Conservation (phyloP, 768 basidiomycete genomes). For the Crassisporium funariophilum region DNA sequence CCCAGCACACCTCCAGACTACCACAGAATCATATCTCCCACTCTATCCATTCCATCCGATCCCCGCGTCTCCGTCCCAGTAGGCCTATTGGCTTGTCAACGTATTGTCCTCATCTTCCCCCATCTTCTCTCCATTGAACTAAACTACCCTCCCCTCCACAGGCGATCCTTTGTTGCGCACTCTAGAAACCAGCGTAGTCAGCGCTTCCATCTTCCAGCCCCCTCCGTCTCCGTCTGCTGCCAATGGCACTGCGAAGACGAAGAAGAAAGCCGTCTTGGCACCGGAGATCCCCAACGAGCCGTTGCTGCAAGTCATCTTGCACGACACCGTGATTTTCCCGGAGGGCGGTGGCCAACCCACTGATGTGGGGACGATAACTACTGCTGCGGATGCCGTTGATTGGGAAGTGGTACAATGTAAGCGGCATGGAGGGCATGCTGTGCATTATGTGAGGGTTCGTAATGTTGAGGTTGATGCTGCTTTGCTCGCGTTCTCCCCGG, state of each 20-base stretch:
- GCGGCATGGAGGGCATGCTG: slow-evolving; percentile 70
- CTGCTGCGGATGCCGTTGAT: slow-evolving; percentile 40
- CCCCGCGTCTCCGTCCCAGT: slow-evolving; percentile 60
- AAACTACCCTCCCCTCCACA: slow-evolving; percentile 25
- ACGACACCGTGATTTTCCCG: slow-evolving; percentile 81
- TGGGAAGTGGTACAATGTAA: slow-evolving; percentile 70
- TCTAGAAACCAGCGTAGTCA: slow-evolving; percentile 59
- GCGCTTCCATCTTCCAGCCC: slow-evolving; percentile 48
- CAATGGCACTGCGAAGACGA: slow-evolving; percentile 41
- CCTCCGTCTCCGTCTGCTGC: slow-evolving; percentile 37
- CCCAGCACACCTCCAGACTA: slow-evolving; percentile 56
- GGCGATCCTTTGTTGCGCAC: slow-evolving; percentile 70
- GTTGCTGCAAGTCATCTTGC: slow-evolving; percentile 65
- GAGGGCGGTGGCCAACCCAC: slow-evolving; percentile 84
- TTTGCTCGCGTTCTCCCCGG: slow-evolving; percentile 48
- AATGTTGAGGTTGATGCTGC: slow-evolving; percentile 42
- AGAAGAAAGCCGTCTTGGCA: slow-evolving; percentile 56
- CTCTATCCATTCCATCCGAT: slow-evolving; percentile 56
- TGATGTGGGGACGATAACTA: slow-evolving; percentile 64
- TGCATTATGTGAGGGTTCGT: slow-evolving; percentile 65
- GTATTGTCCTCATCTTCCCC: slow-evolving; percentile 34
- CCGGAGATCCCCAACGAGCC: slow-evolving; percentile 46
- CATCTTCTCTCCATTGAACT: slow-evolving; percentile 1
- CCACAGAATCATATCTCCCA: slow-evolving; percentile 64
- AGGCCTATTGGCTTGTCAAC: slow-evolving; percentile 79